Conservation (phyloP, 2,329 filamentous ascomycete genomes). For the Aspergillus thermomutatus region DNA sequence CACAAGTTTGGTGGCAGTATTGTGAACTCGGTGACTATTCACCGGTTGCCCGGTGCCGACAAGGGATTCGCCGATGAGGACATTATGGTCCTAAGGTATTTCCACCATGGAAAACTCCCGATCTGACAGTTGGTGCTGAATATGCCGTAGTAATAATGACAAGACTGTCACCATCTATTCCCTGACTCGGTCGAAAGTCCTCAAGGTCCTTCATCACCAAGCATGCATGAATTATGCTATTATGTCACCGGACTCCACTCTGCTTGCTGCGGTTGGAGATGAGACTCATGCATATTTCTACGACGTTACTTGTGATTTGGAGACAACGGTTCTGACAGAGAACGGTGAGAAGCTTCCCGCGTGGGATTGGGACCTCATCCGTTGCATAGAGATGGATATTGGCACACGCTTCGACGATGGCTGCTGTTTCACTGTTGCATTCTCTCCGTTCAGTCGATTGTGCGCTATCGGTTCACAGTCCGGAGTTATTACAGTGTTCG, state of each 20-base stretch:
- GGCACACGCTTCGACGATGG: constrained; percentile 39
- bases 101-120: constrained; percentile 17
- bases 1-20: constrained; percentile 62
- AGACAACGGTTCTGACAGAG: constrained; percentile 24
- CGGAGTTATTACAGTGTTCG: constrained; percentile 46
- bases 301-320: constrained; percentile 40
- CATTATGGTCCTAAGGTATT: constrained; percentile 50
- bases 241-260: constrained; percentile 82
- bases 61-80: constrained; percentile 51
- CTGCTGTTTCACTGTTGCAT: constrained; percentile 48
- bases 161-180: constrained; percentile 82
- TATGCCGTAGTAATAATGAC: constrained; percentile 78
- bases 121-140: constrained; percentile 55
- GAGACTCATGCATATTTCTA: constrained; percentile 85
- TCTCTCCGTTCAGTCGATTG: constrained; percentile 47
- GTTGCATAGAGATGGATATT: constrained; percentile 39
- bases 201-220: constrained; percentile 70
- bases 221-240: constrained; percentile 90
- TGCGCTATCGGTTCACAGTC: constrained; percentile 51
- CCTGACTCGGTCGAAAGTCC: constrained; percentile 62
- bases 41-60: constrained; percentile 49
- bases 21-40: constrained; percentile 65
- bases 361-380: constrained; percentile 42
- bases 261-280: constrained; percentile 82
- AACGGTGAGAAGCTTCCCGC: constrained; percentile 33